These are phyloP conservation scores for Eimeria falciformis DNA, from an alignment of 169 alveolate species.

Conservation along the genomic window DNA sequence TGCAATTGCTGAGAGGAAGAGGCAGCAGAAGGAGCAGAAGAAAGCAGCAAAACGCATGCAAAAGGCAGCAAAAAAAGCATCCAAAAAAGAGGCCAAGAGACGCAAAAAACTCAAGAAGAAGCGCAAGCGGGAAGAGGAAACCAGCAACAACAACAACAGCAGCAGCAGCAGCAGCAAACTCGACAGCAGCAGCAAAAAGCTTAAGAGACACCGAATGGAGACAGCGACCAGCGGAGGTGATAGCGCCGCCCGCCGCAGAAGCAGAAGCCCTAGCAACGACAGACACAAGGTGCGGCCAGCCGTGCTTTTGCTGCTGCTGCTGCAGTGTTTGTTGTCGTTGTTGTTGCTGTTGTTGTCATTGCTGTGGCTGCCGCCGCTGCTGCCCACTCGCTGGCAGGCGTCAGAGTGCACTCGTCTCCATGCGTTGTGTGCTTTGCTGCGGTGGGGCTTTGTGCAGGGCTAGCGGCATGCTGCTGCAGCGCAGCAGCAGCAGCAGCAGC, in stretches of 20 bases:
- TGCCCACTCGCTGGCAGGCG: too few relatives aligned
- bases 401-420: too few relatives aligned
- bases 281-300: not conserved
- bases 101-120: conserved; percentile 2
- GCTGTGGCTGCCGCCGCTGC: too few relatives aligned
- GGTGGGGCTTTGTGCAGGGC: too few relatives aligned
- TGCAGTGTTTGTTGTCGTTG: not conserved
- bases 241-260: not conserved
- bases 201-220: not conserved
- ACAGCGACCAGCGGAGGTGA: not conserved
- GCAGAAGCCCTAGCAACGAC: not conserved
- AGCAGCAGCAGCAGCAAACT: too few relatives aligned
- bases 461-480: not conserved
- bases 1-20: conserved; percentile 64
- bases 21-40: conserved; percentile 30
- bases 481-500: conserved; percentile 2
- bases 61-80: conserved; percentile 41
- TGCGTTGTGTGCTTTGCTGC: too few relatives aligned
- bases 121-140: not conserved
- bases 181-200: not conserved
- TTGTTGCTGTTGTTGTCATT: not conserved
- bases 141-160: not conserved
- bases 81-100: conserved; percentile 12
- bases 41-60: conserved; percentile 36
- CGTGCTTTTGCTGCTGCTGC: not conserved